A percentile compares a stretch with the other conserved stretches of the same genome.
Evolutionary conservation across 805 yeast genomes (phyloP).

Genomic region (Candida boidinii): DNA sequence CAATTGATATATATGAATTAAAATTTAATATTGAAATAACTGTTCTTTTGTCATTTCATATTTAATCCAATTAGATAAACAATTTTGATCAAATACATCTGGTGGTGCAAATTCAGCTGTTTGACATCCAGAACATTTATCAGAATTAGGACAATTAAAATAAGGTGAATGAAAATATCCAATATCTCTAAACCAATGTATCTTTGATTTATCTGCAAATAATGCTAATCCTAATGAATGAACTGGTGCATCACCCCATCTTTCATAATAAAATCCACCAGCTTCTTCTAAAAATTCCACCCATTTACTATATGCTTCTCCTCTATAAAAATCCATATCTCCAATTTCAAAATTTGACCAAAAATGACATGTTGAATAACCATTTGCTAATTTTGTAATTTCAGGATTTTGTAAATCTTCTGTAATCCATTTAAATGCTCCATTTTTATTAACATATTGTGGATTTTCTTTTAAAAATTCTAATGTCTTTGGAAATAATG

Average conservation of each 20-base stretch:
- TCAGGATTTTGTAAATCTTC: constrained; percentile 57
- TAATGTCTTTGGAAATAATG: constrained; percentile 69
- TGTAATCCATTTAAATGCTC: constrained; percentile 62
- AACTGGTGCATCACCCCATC: constrained; percentile 53
- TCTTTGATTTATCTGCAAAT: constrained; percentile 35
- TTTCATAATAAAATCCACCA: constrained; percentile 79
- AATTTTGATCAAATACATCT: constrained; percentile 50
- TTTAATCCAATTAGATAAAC: constrained; percentile 59
- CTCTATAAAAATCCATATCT: constrained; percentile 62
- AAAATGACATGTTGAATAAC: constrained; percentile 80
- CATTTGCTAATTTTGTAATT: constrained; percentile 31
- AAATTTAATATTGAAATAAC: constrained; percentile 8
- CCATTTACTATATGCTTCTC: constrained; percentile 57
- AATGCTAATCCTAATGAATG: constrained; percentile 41
- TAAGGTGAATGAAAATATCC: constrained; percentile 44
- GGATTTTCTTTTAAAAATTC: constrained; percentile 56
- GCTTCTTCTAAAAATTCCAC: constrained; percentile 59
- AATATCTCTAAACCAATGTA: constrained; percentile 48
- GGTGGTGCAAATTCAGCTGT: constrained; percentile 18
- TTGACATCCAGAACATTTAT: constrained; percentile 10
- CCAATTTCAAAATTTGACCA: constrained; percentile 87
- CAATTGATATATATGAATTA: too few relatives aligned
- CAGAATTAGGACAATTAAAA: constrained; percentile 33
- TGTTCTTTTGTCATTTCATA: constrained; percentile 22
- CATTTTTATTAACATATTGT: constrained; percentile 47